Evolutionary conservation across 163 green algal genomes (phyloP).

Genomic region (Scenedesmus sp.): DNA sequence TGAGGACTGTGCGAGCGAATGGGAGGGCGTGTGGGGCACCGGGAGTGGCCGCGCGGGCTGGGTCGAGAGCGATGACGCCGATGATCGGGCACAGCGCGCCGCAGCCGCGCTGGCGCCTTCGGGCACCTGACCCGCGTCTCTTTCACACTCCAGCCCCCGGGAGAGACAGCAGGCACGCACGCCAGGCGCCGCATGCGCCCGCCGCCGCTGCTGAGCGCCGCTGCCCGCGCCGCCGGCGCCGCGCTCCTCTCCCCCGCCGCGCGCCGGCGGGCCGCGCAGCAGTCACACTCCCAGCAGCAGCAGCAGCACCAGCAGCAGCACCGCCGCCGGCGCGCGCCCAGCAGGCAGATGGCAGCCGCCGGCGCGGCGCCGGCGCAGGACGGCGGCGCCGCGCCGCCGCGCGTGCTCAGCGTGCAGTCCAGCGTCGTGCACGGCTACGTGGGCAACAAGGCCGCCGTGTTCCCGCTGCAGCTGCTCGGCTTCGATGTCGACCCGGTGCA

Average conservation of each 20-base stretch:
- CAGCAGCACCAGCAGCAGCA: not conserved
- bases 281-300: not conserved
- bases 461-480: conserved; percentile 94
- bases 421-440: conserved; percentile 46
- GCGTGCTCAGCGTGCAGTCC: conserved; percentile 41
- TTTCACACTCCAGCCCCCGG: no score
- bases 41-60: no score
- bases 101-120: no score
- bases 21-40: no score
- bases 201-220: not conserved
- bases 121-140: no score
- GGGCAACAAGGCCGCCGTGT: conserved; percentile 91
- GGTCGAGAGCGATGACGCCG: no score
- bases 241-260: not conserved
- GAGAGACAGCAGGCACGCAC: no score
- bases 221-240: not conserved
- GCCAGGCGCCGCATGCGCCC: not conserved
- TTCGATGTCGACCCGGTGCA: conserved; percentile 69
- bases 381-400: no score
- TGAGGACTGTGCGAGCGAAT: no score
- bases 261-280: not conserved
- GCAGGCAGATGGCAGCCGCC: not conserved
- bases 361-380: no score
- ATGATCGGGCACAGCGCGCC: no score
- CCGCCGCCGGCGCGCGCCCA: not conserved